A percentile compares a stretch with the other conserved stretches of the same genome.
Conservation (phyloP, 345 rosid species). For the Eucalyptus regnans region DNA sequence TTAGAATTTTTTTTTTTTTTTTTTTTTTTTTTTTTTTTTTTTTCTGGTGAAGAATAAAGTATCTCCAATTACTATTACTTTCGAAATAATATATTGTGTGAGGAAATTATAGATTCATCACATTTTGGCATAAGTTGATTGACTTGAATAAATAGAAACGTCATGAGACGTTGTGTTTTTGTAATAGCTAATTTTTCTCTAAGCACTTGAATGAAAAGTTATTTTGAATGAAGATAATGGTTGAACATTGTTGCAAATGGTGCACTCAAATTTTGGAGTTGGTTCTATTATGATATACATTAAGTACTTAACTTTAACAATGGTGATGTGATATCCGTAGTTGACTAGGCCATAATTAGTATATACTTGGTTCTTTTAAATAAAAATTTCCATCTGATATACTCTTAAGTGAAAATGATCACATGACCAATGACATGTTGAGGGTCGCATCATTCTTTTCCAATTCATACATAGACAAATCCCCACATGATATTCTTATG, state of each 20-base stretch:
- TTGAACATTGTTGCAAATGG: neutral
- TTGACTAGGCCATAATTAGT: neutral
- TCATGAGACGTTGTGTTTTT: rapidly evolving
- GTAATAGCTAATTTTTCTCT: neutral
- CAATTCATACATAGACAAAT: neutral
- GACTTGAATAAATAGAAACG: neutral
- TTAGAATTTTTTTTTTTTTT: neutral
- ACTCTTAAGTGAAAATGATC: neutral
- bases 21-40: neutral
- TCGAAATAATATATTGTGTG: neutral
- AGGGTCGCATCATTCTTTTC: neutral
- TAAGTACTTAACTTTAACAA: neutral
- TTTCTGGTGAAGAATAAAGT: neutral
- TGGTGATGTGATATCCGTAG: rapidly evolving
- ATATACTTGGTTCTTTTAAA: neutral
- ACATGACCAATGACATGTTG: neutral
- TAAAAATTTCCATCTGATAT: neutral
- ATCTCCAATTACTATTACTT: neutral
- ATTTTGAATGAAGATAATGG: rapidly evolving
- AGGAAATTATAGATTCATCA: neutral
- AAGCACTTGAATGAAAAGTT: neutral
- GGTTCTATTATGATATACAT: neutral
- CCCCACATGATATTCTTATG: neutral
- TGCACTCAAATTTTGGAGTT: neutral
- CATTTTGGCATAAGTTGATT: neutral